Base-by-base conservation (phyloP, 2,329 filamentous ascomycete species). In the Fonsecaea erecta region DNA sequence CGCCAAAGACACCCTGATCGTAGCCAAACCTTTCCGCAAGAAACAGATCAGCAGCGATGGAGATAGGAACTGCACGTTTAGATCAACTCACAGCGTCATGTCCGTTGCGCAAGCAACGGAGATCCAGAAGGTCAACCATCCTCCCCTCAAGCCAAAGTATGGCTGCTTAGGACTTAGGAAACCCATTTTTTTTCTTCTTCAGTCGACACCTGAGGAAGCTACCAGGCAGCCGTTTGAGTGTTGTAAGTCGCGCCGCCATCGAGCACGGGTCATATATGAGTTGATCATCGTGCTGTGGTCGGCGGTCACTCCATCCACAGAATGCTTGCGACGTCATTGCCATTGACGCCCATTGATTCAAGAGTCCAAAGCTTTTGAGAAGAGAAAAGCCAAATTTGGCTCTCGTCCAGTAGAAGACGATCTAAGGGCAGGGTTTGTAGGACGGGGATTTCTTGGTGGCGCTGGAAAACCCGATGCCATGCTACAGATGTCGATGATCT, bases 61-160 rank as follows among this genome's bases (percentile, higher is more conserved):
- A n/a, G 16, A 26, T 18, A 48, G 24, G 26, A 32, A 7, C 6
- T 26, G n/a, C 12, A 7, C 6, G 9, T 30, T 12, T 5, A 14
- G 21, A 18, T 12, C 14, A 34, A 53, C 57, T 62, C 78, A 82
- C 1, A 83, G 70, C 1, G 77, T 81, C 82, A 82, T 83, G 57
- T 83, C 81, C 2, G 80, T 83, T 30, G 78, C 78, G 71, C 80
- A 82, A 8, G 78, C 79, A 46, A 81, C 75, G 6, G 68, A 83
- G n/a, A 85, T 77, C 83, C 83, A 86, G 67, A 86, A 83, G 16
- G 82, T 84, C 40, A 86, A 78, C 83, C 82, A 84, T 77, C 78
- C 79, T 65, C 83, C 83, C n/a, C 77, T 82, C 52, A 84, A 70
- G 58, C 83, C 83, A 74, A 85, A 85, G 69, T 83, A 85, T 56